These are phyloP conservation scores for Suillus brevipes DNA, from an alignment of 768 basidiomycete species.

Conservation along the genomic window DNA sequence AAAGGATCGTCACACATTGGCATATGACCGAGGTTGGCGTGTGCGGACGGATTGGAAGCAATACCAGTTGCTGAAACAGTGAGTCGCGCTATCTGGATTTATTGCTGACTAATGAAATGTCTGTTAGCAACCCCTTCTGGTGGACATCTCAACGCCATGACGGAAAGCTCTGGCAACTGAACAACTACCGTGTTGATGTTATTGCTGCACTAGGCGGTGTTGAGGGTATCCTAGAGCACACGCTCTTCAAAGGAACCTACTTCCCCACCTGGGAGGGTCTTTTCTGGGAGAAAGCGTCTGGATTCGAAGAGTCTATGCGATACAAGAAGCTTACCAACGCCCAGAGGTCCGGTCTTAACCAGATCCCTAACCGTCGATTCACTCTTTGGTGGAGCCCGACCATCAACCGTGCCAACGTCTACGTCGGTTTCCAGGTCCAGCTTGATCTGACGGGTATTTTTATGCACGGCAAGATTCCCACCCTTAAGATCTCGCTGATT, in stretches of 20 bases:
- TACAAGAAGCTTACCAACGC: slow-evolving; percentile 98
- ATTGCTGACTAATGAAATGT: slow-evolving; percentile 4
- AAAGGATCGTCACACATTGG: slow-evolving; percentile 96
- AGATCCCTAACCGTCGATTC: slow-evolving; percentile 98
- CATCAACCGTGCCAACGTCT: slow-evolving; percentile 98
- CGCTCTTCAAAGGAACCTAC: slow-evolving; percentile 95
- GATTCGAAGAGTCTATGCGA: slow-evolving; percentile 95
- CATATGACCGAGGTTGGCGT: slow-evolving; percentile 99
- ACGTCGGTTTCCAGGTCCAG: slow-evolving; percentile 99
- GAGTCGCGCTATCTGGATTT: slow-evolving; percentile 29
- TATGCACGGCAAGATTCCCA: slow-evolving; percentile 99
- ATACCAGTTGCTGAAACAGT: slow-evolving; percentile 92
- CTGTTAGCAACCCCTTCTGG: slow-evolving; percentile 89
- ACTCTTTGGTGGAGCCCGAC: slow-evolving; percentile 99
- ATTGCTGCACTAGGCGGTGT: slow-evolving; percentile 98
- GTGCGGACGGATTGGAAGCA: slow-evolving; percentile 98
- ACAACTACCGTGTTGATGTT: slow-evolving; percentile 98
- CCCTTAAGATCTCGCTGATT: slow-evolving; percentile 97
- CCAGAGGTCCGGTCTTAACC: slow-evolving; percentile 95
- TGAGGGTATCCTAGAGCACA: slow-evolving; percentile 95
- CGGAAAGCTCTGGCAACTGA: slow-evolving; percentile 94
- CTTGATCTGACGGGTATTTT: slow-evolving; percentile 97
- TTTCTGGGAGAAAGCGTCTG: slow-evolving; percentile 98
- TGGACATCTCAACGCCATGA: slow-evolving; percentile 99
- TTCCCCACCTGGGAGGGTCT: slow-evolving; percentile 98